phyloP scores from a whole-genome alignment of 192 early-diverging fungal genomes.

The Umbelopsis sp. region DNA sequence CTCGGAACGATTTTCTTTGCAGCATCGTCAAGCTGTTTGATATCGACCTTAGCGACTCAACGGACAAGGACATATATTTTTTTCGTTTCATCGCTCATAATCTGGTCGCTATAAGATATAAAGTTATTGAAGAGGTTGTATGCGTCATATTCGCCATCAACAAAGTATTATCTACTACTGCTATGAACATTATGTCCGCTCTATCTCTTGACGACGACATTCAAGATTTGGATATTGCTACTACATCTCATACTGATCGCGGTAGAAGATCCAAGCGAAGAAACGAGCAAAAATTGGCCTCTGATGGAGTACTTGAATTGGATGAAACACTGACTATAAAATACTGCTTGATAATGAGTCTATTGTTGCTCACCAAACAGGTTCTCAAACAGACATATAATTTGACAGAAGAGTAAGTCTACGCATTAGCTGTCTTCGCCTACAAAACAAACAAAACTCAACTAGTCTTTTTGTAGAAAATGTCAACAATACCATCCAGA shows the following conservation, averaged over 20 bases:
- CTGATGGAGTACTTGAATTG: not conserved
- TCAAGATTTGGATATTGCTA: too few relatives aligned
- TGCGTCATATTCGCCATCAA: constrained; percentile 6
- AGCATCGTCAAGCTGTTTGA: constrained; percentile 29
- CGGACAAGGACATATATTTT: not conserved
- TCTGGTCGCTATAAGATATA: constrained; percentile 1
- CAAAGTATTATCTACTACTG: not conserved
- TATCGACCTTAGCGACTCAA: constrained; percentile 24
- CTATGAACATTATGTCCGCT: constrained; percentile 6
- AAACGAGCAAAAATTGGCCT: not conserved
- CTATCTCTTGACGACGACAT: not conserved
- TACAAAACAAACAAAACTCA: not conserved
- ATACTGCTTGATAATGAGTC: not conserved
- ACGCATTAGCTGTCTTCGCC: not conserved
- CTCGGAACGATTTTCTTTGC: constrained; percentile 19
- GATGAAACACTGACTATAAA: not conserved
- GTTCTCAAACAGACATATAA: constrained; percentile 2
- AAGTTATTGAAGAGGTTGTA: not conserved
- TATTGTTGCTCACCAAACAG: not conserved
- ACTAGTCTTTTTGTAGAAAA: not conserved
- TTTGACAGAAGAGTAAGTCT: constrained; percentile 11
- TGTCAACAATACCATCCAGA: constrained; percentile 16
- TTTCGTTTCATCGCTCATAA: constrained; percentile 10
- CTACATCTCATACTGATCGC: not conserved
- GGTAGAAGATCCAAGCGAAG: not conserved